Percentiles rank a stretch among this genome's conserved stretches.
phyloP scores from a whole-genome alignment of 2,329 filamentous ascomycete genomes.

The Myriangium duriaei region DNA sequence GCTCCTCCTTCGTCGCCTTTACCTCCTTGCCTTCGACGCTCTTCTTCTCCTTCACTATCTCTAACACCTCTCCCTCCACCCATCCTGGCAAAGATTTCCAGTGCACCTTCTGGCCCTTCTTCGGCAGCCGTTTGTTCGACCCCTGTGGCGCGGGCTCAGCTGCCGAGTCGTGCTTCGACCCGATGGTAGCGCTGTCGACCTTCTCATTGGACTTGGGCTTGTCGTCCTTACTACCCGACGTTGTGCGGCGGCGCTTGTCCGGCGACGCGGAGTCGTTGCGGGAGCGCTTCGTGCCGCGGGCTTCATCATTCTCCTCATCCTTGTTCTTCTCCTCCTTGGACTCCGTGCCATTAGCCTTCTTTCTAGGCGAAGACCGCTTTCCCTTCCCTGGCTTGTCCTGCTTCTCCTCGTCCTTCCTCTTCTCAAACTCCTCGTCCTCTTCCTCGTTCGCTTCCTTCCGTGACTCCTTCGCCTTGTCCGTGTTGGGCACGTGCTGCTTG shows the following conservation, averaged over 20 bases:
- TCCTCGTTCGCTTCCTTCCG: conserved; percentile 27
- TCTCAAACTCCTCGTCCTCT: conserved; percentile 15
- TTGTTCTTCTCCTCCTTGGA: conserved; percentile 26
- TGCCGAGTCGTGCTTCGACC: conserved; percentile 21
- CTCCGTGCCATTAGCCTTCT: conserved; percentile 16
- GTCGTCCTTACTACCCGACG: conserved; percentile 3
- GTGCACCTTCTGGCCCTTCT: conserved; percentile 29
- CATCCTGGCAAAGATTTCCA: conserved; percentile 30
- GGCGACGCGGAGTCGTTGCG: conserved; percentile 4
- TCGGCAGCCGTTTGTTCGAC: conserved; percentile 25
- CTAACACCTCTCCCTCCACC: conserved; percentile 30
- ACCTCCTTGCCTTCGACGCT: conserved; percentile 29
- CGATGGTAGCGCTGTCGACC: conserved; percentile 16
- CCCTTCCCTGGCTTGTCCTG: conserved; percentile 13
- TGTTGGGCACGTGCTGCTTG: conserved; percentile 34
- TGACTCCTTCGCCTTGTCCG: conserved; percentile 28
- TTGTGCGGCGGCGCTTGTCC: conserved; percentile 10
- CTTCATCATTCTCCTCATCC: conserved; percentile 14
- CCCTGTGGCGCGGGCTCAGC: conserved; percentile 21
- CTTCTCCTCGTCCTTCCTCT: conserved; percentile 14
- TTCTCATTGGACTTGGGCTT: conserved; percentile 17
- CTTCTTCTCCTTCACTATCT: conserved; percentile 30
- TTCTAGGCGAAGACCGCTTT: conserved; percentile 17
- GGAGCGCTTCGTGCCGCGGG: conserved; percentile 3
- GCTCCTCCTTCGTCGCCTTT: conserved; percentile 20